These are phyloP conservation scores for Phialophora chinensis DNA, from an alignment of 2,329 filamentous ascomycete species.

Conservation along the genomic window DNA sequence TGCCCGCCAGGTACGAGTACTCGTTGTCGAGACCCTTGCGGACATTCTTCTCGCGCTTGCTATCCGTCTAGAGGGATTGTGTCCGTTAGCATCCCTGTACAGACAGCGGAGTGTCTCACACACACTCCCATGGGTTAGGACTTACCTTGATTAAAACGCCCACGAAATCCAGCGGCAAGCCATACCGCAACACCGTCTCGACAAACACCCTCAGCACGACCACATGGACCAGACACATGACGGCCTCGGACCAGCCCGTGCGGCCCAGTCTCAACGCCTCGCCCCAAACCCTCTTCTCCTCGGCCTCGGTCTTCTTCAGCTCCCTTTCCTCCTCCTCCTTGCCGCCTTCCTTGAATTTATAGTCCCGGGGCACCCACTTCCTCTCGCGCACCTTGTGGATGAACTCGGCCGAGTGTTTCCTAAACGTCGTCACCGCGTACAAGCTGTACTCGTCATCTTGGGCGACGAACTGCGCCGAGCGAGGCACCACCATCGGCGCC, in stretches of 20 bases:
- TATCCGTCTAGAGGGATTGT: slow-evolving; percentile 66
- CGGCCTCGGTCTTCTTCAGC: slow-evolving; percentile 77
- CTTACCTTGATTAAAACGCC: slow-evolving; percentile 82
- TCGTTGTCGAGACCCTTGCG: slow-evolving; percentile 78
- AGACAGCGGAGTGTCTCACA: background rate
- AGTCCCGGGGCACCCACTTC: slow-evolving; percentile 93
- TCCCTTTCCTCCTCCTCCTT: slow-evolving; percentile 88
- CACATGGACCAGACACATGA: slow-evolving; percentile 96
- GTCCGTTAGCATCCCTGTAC: slow-evolving; percentile 1
- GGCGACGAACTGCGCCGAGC: slow-evolving; percentile 78
- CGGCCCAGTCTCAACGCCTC: slow-evolving; percentile 85
- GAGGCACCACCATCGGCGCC: slow-evolving; percentile 88
- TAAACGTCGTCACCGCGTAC: slow-evolving; percentile 89
- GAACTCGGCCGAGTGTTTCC: slow-evolving; percentile 87
- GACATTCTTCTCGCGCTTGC: slow-evolving; percentile 81
- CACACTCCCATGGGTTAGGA: slow-evolving; percentile 18
- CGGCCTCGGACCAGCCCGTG: slow-evolving; percentile 93
- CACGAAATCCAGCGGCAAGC: slow-evolving; percentile 87
- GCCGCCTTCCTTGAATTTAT: slow-evolving; percentile 88
- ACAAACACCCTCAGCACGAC: slow-evolving; percentile 92
- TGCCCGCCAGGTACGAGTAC: slow-evolving; percentile 92
- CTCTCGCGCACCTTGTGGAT: slow-evolving; percentile 89
- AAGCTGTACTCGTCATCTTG: slow-evolving; percentile 89
- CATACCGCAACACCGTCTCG: slow-evolving; percentile 96
- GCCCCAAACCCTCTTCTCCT: slow-evolving; percentile 91